Percentiles rank a stretch among this genome's conserved stretches.
Conservation (phyloP, 129 eudicot species). For the Daucus carota region DH1_v3.0 NC_030383.2:9518501-9519000, state of each 20-base stretch:
- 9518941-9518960: no score
- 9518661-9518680: constrained; percentile 85
- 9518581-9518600: constrained; percentile 84
- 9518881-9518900: no score
- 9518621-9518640: constrained; percentile 91
- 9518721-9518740: neutral
- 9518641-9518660: constrained; percentile 90
- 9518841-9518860: no score
- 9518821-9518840: no score
- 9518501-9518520: constrained; percentile 37
- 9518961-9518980: no score
- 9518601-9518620: constrained; percentile 70
- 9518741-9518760: neutral
- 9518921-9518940: no score
- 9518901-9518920: no score
- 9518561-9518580: constrained; percentile 78
- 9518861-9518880: no score
- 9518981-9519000: no score
- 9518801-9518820: neutral
- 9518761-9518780: neutral
- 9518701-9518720: constrained; percentile 64
- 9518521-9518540: constrained; percentile 74
- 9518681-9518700: constrained; percentile 63
- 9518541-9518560: constrained; percentile 63
- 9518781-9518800: no score